phyloP scores from a whole-genome alignment of 2,329 filamentous ascomycete species.

The Colletotrichum tropicale region DNA sequence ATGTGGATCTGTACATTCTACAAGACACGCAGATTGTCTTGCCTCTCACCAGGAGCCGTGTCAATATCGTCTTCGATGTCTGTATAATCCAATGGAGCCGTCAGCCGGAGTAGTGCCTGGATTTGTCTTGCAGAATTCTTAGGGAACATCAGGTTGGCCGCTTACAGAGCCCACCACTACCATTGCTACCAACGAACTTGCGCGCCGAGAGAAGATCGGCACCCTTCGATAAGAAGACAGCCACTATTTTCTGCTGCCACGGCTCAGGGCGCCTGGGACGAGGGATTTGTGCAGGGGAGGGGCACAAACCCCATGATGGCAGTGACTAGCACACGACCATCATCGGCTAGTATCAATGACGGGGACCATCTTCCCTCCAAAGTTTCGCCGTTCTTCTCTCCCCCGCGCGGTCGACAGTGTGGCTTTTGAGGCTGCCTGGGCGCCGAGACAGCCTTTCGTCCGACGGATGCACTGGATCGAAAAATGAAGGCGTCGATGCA shows the following conservation, averaged over 20 bases:
- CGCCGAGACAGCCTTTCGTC: constrained; percentile 10
- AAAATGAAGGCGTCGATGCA: background rate
- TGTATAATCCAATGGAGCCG: background rate
- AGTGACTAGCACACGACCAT: background rate
- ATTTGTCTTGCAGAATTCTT: background rate
- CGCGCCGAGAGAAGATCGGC: background rate
- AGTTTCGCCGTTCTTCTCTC: background rate
- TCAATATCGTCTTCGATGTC: background rate
- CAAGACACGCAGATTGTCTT: background rate
- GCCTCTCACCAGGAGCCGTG: background rate
- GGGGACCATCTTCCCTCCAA: background rate
- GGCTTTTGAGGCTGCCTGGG: background rate
- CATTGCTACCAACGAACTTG: background rate
- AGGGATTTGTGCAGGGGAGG: background rate
- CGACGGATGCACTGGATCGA: background rate
- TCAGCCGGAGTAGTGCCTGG: background rate
- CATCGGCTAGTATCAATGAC: background rate
- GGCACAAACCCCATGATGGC: background rate
- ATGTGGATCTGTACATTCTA: background rate
- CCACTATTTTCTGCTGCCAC: background rate
- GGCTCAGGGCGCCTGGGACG: background rate
- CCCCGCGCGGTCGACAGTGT: background rate
- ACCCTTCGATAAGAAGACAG: background rate
- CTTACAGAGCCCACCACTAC: background rate
- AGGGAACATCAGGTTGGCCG: background rate